Conservation (phyloP, 768 basidiomycete genomes). For the Xerocomus spinulosus region DNA sequence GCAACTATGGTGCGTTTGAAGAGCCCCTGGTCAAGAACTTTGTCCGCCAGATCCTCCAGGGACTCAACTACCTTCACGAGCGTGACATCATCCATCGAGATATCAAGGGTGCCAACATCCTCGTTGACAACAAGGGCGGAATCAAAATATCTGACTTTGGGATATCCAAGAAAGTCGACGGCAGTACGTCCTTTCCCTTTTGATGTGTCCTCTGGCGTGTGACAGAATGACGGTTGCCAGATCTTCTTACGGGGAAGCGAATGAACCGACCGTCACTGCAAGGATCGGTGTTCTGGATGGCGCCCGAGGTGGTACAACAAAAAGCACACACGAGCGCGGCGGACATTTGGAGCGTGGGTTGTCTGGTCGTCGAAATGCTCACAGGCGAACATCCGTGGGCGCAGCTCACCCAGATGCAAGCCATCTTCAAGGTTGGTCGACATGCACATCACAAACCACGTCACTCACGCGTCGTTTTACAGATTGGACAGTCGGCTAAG, state of each 20-base stretch:
- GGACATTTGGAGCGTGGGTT: constrained; percentile 96
- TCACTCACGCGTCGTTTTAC: no score
- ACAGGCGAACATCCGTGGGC: constrained; percentile 96
- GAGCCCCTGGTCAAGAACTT: constrained; percentile 90
- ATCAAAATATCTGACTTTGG: constrained; percentile 98
- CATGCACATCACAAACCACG: no score
- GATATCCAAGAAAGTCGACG: constrained; percentile 95
- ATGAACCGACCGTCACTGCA: constrained; percentile 90
- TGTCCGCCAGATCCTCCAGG: constrained; percentile 85
- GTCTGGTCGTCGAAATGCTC: constrained; percentile 93
- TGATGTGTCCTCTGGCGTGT: constrained; percentile 20
- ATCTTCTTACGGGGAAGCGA: constrained; percentile 54
- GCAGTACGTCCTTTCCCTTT: constrained; percentile 56
- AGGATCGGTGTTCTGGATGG: constrained; percentile 99
- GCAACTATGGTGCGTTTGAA: constrained; percentile 92
- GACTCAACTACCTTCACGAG: constrained; percentile 87
- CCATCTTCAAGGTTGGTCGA: constrained; percentile 86
- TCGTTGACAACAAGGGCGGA: constrained; percentile 96
- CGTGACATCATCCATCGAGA: constrained; percentile 95
- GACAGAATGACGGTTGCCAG: constrained; percentile 18
- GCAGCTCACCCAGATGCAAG: constrained; percentile 97
- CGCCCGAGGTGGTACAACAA: constrained; percentile 97
- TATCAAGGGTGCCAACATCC: constrained; percentile 98
- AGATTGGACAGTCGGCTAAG: constrained; percentile 91
- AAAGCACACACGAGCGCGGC: constrained; percentile 87